phyloP scores from a whole-genome alignment of 2,329 filamentous ascomycete species.

The Hortaea werneckii region DNA sequence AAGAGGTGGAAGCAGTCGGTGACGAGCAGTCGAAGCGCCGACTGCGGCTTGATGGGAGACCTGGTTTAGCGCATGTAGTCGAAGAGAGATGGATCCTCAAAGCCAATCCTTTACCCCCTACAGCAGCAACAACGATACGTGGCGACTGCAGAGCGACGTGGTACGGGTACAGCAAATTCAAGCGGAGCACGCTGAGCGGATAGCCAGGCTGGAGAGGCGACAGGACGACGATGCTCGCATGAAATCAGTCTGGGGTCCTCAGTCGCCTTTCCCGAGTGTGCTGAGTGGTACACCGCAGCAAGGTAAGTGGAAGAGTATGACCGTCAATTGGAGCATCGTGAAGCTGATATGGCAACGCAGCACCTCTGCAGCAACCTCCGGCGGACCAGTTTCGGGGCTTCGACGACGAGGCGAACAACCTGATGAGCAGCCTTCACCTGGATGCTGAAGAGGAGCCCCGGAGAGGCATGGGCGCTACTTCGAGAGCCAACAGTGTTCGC shows the following conservation, averaged over 20 bases:
- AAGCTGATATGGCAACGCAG: slow-evolving; percentile 34
- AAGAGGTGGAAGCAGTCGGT: neutral
- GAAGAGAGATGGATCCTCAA: slow-evolving; percentile 49
- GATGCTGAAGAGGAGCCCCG: slow-evolving; percentile 81
- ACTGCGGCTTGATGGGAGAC: neutral
- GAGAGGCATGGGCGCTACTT: slow-evolving; percentile 62
- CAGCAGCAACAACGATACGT: slow-evolving; percentile 44
- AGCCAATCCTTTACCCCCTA: slow-evolving; percentile 51
- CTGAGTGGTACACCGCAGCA: slow-evolving; percentile 69
- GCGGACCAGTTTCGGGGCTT: slow-evolving; percentile 82
- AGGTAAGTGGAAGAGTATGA: slow-evolving; percentile 45
- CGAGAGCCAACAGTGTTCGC: slow-evolving; percentile 89
- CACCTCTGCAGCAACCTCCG: slow-evolving; percentile 67
- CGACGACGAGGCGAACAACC: slow-evolving; percentile 72
- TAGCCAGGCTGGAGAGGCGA: slow-evolving; percentile 51
- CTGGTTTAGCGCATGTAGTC: slow-evolving; percentile 1
- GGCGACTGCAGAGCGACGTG: slow-evolving; percentile 54
- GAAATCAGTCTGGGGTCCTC: slow-evolving; percentile 79
- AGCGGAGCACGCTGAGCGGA: slow-evolving; percentile 50
- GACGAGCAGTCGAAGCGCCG: neutral
- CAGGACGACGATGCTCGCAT: slow-evolving; percentile 53
- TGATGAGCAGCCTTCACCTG: slow-evolving; percentile 71
- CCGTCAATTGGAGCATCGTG: too few relatives aligned
- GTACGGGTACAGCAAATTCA: slow-evolving; percentile 51
- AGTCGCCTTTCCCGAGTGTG: slow-evolving; percentile 80